These are phyloP conservation scores for Plantago lanceolata DNA, from an alignment of 305 asterid species.

Conservation along the genomic window DNA sequence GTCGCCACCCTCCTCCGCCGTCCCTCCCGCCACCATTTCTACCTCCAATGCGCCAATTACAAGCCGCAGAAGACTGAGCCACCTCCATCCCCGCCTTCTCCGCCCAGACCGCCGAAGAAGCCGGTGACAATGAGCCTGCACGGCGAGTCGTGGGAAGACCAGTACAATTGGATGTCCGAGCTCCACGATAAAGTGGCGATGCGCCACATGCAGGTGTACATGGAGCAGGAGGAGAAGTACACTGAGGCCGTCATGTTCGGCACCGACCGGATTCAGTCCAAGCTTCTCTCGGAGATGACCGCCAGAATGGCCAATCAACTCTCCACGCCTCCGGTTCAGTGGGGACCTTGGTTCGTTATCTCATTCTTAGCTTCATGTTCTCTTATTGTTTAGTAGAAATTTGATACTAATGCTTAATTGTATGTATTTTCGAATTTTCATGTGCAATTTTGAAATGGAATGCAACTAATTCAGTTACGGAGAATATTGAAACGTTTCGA, in stretches of 20 bases:
- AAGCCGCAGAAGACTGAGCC: slow-evolving; percentile 67
- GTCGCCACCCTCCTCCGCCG: slow-evolving; percentile 44
- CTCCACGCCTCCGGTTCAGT: slow-evolving; percentile 79
- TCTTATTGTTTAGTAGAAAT: too few species aligned
- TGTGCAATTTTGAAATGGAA: too few species aligned
- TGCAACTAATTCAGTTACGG: too few species aligned
- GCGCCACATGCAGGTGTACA: slow-evolving; percentile 93
- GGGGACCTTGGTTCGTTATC: slow-evolving; percentile 80
- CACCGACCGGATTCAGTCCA: slow-evolving; percentile 68
- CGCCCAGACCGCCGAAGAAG: slow-evolving; percentile 82
- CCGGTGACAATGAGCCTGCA: slow-evolving; percentile 59
- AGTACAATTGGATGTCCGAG: slow-evolving; percentile 89
- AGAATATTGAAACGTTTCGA: too few species aligned
- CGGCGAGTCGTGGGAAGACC: slow-evolving; percentile 85
- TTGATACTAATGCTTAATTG: background rate
- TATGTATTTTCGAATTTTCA: too few species aligned
- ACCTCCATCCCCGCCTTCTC: slow-evolving; percentile 66
- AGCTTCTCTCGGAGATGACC: slow-evolving; percentile 87
- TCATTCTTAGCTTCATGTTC: slow-evolving; percentile 1
- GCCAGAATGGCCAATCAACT: slow-evolving; percentile 69
- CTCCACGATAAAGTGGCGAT: slow-evolving; percentile 74
- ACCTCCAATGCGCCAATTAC: slow-evolving; percentile 53
- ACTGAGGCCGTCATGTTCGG: slow-evolving; percentile 81
- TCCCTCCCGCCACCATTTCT: slow-evolving; percentile 26
- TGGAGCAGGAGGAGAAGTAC: slow-evolving; percentile 99